Evolutionary conservation across 2,329 filamentous ascomycete genomes (phyloP).

Genomic region (Ilyonectria mors-panacis): DNA sequence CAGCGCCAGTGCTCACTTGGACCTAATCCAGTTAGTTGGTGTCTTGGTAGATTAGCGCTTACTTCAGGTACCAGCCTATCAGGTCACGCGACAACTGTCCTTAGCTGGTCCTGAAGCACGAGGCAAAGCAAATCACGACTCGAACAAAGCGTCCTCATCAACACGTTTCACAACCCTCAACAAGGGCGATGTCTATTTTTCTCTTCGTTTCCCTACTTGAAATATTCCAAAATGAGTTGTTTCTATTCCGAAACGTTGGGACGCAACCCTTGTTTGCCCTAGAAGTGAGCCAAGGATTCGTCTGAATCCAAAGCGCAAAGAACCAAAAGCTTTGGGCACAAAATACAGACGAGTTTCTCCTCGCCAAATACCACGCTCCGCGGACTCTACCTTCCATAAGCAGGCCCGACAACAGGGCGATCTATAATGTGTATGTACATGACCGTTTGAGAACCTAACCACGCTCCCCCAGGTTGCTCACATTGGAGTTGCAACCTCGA

Average conservation of each 20-base stretch:
- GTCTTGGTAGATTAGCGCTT: background rate
- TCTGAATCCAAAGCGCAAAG: slow-evolving; percentile 3
- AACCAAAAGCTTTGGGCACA: slow-evolving; percentile 3
- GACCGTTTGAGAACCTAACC: slow-evolving; percentile 7
- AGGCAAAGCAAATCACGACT: background rate
- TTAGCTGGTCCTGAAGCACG: background rate
- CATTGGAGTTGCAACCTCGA: slow-evolving; percentile 2
- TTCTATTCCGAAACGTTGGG: background rate
- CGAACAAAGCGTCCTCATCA: background rate
- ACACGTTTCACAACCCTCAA: background rate
- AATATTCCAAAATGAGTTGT: background rate
- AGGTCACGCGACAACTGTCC: slow-evolving; percentile 1
- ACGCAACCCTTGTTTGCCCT: background rate
- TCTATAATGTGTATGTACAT: slow-evolving; percentile 29
- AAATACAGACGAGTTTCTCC: slow-evolving; percentile 1
- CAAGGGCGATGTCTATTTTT: background rate
- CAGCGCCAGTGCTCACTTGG: background rate
- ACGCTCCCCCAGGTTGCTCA: background rate
- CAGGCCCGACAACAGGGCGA: background rate
- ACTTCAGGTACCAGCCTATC: background rate
- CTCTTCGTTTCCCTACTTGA: background rate
- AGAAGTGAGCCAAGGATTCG: background rate
- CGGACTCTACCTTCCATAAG: background rate
- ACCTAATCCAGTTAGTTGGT: background rate
- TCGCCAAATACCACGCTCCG: background rate